Conservation (phyloP, 2,329 filamentous ascomycete species). For the Cryphonectria radicalis region DNA sequence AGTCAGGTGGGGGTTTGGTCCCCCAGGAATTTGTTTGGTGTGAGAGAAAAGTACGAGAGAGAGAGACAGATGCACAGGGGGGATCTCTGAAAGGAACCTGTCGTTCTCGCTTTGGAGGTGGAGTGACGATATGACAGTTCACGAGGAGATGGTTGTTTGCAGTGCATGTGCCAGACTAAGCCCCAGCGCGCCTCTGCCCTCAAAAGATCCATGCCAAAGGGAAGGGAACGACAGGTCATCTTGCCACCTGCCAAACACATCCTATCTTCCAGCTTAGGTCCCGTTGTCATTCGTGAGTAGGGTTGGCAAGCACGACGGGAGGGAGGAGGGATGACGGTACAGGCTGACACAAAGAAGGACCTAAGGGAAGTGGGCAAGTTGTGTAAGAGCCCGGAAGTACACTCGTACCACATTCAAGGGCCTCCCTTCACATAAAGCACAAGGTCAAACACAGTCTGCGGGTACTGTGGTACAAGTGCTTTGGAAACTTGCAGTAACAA, state of each 20-base stretch:
- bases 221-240: background rate
- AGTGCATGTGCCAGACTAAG: background rate
- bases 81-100: background rate
- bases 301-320: slow-evolving; percentile 7
- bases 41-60: background rate
- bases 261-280: background rate
- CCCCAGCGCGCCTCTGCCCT: background rate
- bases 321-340: background rate
- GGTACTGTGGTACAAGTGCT: background rate
- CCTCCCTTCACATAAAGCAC: background rate
- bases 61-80: background rate
- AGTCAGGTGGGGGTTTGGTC: slow-evolving; percentile 2
- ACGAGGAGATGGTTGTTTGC: background rate
- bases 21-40: background rate
- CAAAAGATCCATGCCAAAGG: background rate
- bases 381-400: background rate
- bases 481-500: background rate
- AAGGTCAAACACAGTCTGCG: slow-evolving; percentile 1
- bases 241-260: slow-evolving; percentile 3
- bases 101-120: slow-evolving; percentile 3
- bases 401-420: background rate
- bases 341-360: background rate
- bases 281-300: background rate
- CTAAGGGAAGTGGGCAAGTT: background rate
- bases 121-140: background rate